phyloP scores from a whole-genome alignment of 1,139 yeast species.

The Lodderomyces parapsilosis region DNA sequence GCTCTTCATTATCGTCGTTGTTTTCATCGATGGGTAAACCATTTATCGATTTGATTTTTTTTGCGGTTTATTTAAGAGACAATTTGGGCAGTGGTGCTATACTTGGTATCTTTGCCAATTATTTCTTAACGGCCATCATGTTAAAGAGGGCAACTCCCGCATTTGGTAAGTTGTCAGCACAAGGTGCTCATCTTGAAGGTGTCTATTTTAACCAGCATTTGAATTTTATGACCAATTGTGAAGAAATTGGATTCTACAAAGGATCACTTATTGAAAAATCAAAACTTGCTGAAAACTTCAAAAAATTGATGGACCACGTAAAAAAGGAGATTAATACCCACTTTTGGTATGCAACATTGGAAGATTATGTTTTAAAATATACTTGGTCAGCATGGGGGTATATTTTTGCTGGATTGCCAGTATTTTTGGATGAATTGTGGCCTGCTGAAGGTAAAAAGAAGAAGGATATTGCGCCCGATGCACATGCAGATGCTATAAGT shows the following conservation, averaged over 20 bases:
- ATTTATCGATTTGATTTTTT: slow-evolving; percentile 81
- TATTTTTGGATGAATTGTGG: slow-evolving; percentile 49
- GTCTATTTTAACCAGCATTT: slow-evolving; percentile 85
- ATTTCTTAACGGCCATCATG: slow-evolving; percentile 74
- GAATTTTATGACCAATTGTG: slow-evolving; percentile 83
- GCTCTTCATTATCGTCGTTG: slow-evolving; percentile 78
- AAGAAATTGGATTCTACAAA: slow-evolving; percentile 91
- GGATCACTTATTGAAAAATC: slow-evolving; percentile 81
- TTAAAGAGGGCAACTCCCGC: slow-evolving; percentile 78
- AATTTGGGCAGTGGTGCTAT: slow-evolving; percentile 86
- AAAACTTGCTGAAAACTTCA: slow-evolving; percentile 62
- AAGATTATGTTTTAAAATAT: slow-evolving; percentile 84
- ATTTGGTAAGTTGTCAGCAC: slow-evolving; percentile 76
- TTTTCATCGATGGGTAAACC: slow-evolving; percentile 93
- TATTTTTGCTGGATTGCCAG: slow-evolving; percentile 86
- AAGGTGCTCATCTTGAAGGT: slow-evolving; percentile 80
- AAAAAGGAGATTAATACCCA: slow-evolving; percentile 50
- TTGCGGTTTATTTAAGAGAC: slow-evolving; percentile 79
- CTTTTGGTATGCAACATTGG: slow-evolving; percentile 66
- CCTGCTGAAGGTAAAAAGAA: slow-evolving; percentile 19
- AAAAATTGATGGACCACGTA: slow-evolving; percentile 47
- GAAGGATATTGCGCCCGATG: slow-evolving; percentile 5
- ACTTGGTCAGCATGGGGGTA: slow-evolving; percentile 96
- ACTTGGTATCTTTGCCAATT: slow-evolving; percentile 76
- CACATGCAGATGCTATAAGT: slow-evolving; percentile 20